Evolutionary conservation across 2,329 filamentous ascomycete species (phyloP).

Genomic region (Nakataea oryzae): DNA sequence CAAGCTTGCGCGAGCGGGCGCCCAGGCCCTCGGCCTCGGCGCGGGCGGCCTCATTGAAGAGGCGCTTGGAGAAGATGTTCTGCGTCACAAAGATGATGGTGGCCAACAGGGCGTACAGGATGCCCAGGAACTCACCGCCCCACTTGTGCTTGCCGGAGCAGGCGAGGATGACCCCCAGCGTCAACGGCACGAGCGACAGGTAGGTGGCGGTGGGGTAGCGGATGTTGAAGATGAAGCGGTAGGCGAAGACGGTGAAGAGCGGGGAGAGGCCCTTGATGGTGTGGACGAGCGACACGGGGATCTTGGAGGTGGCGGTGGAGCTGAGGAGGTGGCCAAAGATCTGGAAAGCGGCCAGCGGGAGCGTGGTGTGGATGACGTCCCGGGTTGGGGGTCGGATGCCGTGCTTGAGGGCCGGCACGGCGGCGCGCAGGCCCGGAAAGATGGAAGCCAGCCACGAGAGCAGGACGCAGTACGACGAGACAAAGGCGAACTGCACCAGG

Average conservation of each 20-base stretch:
- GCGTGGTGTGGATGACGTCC: constrained; percentile 74
- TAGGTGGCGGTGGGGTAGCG: constrained; percentile 82
- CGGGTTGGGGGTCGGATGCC: constrained; percentile 72
- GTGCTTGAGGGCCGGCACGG: constrained; percentile 70
- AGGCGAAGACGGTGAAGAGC: constrained; percentile 88
- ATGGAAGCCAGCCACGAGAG: constrained; percentile 64
- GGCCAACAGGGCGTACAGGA: constrained; percentile 79
- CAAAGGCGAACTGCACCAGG: constrained; percentile 85
- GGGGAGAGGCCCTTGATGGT: constrained; percentile 97
- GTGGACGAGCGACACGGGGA: constrained; percentile 93
- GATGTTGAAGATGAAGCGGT: constrained; percentile 81
- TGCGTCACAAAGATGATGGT: constrained; percentile 94
- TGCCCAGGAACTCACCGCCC: constrained; percentile 79
- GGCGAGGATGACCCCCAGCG: constrained; percentile 87
- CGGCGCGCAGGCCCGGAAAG: constrained; percentile 59
- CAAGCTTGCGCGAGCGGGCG: constrained; percentile 64
- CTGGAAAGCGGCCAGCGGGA: constrained; percentile 89
- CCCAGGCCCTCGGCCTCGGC: constrained; percentile 65
- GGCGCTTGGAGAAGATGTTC: constrained; percentile 95
- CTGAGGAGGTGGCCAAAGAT: constrained; percentile 89
- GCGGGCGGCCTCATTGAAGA: constrained; percentile 88
- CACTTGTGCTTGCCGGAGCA: constrained; percentile 76
- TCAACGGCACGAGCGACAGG: constrained; percentile 80
- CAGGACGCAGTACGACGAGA: constrained; percentile 76
- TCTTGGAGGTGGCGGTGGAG: constrained; percentile 86